phyloP scores from a whole-genome alignment of 2,329 filamentous ascomycete genomes.

The Lithohypha guttulata region DNA sequence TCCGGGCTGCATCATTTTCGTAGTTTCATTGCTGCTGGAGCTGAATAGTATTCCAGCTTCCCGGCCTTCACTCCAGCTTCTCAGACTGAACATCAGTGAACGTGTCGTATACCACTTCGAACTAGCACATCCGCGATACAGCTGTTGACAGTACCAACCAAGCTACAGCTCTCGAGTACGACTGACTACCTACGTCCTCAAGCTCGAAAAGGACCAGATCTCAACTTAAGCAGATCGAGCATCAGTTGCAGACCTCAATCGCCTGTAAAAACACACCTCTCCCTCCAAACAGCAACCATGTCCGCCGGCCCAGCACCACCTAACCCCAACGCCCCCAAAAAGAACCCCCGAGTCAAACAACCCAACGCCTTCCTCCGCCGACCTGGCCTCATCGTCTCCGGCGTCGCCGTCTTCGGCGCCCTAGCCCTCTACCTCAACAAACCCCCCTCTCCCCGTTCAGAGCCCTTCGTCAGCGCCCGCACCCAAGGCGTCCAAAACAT shows the following conservation, averaged over 20 bases:
- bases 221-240: not conserved
- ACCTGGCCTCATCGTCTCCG: not conserved
- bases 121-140: not conserved
- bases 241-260: not conserved
- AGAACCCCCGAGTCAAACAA: constrained; percentile 2
- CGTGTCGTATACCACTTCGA: too few relatives aligned
- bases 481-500: constrained; percentile 18
- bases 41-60: too few relatives aligned
- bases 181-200: not conserved
- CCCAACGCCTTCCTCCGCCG: not conserved
- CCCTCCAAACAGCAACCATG: constrained; percentile 3
- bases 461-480: constrained; percentile 10
- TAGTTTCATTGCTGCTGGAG: too few relatives aligned
- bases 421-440: constrained; percentile 1
- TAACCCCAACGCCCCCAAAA: constrained; percentile 9
- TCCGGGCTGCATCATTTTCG: too few relatives aligned
- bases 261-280: not conserved
- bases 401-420: constrained; percentile 3
- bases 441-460: constrained; percentile 3
- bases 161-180: not conserved
- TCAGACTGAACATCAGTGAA: too few relatives aligned
- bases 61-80: too few relatives aligned
- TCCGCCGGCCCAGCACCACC: constrained; percentile 10
- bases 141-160: not conserved
- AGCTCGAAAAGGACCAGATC: too few relatives aligned